Evolutionary conservation across 805 yeast species (phyloP), one percentile per base, ranked within the genome.

Genomic region (Nakazawaea ishiwadae): DNA sequence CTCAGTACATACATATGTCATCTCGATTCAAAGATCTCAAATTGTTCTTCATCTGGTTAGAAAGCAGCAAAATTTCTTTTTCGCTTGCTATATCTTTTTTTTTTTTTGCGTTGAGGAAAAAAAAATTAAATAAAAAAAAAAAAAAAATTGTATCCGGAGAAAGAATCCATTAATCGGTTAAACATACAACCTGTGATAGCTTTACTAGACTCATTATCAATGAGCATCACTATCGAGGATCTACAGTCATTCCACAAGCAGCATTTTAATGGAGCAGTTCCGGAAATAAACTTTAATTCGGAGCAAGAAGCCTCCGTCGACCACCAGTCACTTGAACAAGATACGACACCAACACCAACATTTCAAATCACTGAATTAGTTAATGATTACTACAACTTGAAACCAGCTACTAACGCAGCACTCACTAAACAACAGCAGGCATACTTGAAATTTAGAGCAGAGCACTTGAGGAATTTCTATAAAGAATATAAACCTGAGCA

Each of bases 301-400:
- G 36, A 31, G 6, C 36, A 31, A n/a, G 41, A 17, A 11, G n/a
- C n/a, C n/a, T 11, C 31, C 11, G 10, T 18, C 10, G 26, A 28
- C 17, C 28, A 18, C n/a, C 12, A 24, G 27, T 10, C 4, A 10
- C 9, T 10, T 24, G 27, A 7, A 24, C 16, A 18, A 3, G 32
- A 28, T 14, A 23, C 20, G 10, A 23, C 21, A 8, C 19, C 30
- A 29, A 14, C 10, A 19, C 12, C 32, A 14, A n/a, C 27, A 7
- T 28, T 35, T 26, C 27, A 24, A 4, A 15, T 41, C 2, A 15
- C 20, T 3, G 40, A 41, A 17, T 31, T 41, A n/a, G 40, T 36
- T 12, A 41, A 41, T 36, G 44, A 41, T 23, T 35, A 35, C 16
- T 41, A 41, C 29, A 36, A 31, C 27, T 26, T 41, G 7, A 12